Conservation (phyloP, 352 stramenopile species). For the Discostella stelligera region DNA sequence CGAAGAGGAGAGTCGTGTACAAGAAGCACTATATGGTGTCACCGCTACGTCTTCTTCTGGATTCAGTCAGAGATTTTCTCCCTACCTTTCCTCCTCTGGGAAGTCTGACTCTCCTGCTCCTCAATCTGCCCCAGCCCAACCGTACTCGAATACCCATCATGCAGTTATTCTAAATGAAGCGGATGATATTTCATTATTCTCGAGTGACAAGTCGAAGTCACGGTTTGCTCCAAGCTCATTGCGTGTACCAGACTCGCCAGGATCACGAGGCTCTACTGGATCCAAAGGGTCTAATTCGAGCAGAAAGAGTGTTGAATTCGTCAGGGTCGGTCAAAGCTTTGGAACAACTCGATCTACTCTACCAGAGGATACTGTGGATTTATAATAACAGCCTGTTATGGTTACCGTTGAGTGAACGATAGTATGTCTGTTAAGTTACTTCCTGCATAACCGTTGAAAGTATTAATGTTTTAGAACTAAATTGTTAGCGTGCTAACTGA, state of each 20-base stretch:
- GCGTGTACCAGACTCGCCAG: slow-evolving; percentile 1
- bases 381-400: slow-evolving; percentile 2
- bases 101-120: background rate
- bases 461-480: no score
- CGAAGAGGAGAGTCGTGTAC: slow-evolving; percentile 11
- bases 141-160: slow-evolving; percentile 6
- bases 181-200: slow-evolving; percentile 36
- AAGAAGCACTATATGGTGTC: slow-evolving; percentile 6
- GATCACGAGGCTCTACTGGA: slow-evolving; percentile 1
- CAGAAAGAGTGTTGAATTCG: slow-evolving; percentile 31
- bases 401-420: no score
- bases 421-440: no score
- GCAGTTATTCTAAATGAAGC: slow-evolving; percentile 32
- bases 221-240: slow-evolving; percentile 8
- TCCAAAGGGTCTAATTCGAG: slow-evolving; percentile 1
- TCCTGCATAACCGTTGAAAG: no score
- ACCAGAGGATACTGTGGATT: slow-evolving; percentile 43
- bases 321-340: slow-evolving; percentile 31
- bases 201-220: slow-evolving; percentile 6
- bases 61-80: slow-evolving; percentile 1
- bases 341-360: slow-evolving; percentile 17
- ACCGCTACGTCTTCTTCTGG: background rate
- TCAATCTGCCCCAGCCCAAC: background rate
- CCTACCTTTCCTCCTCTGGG: background rate
- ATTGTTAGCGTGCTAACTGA: no score